Evolutionary conservation across 73 alveolate genomes (phyloP).

Genomic region (Durusdinium trenchii): DNA sequence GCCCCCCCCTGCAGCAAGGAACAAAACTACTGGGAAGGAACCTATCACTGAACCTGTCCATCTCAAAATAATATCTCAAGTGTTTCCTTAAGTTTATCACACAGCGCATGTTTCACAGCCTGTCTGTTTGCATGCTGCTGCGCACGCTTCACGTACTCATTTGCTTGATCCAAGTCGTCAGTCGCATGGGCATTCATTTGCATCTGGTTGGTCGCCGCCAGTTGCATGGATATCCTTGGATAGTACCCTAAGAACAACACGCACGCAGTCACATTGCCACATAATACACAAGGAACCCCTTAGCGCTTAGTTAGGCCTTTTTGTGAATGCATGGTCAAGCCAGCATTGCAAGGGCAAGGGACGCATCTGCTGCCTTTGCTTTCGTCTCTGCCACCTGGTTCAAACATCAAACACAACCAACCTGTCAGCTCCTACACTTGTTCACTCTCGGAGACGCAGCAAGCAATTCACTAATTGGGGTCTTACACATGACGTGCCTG

Average conservation of each 20-base stretch:
- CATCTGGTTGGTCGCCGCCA: neutral
- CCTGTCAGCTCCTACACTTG: neutral
- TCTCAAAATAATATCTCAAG: neutral
- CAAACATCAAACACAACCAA: neutral
- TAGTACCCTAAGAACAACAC: neutral
- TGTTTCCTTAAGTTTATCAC: neutral
- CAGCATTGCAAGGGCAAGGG: no score
- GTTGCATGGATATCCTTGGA: neutral
- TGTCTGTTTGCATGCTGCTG: slow-evolving; percentile 51
- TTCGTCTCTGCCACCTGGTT: no score
- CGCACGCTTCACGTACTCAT: neutral
- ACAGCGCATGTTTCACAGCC: neutral
- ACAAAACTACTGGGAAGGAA: neutral
- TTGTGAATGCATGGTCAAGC: no score
- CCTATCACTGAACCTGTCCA: neutral
- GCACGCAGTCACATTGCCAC: neutral
- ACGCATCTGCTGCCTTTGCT: no score
- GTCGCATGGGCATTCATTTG: neutral
- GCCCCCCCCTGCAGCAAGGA: neutral
- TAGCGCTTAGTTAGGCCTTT: no score
- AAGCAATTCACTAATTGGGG: neutral
- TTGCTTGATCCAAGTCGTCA: neutral
- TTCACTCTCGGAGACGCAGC: neutral
- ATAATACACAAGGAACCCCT: neutral
- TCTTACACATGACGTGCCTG: neutral